Base-by-base conservation (phyloP, 2,329 filamentous ascomycete genomes). In the Aspergillus costaricaensis region DNA sequence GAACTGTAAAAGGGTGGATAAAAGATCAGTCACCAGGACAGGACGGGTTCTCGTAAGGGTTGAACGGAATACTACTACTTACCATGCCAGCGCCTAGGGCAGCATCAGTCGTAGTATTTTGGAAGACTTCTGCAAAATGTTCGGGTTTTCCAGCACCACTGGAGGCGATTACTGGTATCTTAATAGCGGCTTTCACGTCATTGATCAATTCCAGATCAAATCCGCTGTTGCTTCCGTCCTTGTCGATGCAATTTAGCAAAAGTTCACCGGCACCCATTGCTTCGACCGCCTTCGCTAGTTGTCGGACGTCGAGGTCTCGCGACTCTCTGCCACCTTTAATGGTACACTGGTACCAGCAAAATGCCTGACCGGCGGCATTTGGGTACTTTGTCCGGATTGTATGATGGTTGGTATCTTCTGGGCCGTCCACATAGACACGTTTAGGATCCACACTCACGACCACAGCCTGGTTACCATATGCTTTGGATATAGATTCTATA, bases 311-410 rank as follows among this genome's bases (percentile, higher is more conserved):
- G 67, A 98, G 83, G 75, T 98, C 92, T 62, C 93, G 86, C n/a
- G 90, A 93, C 80, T 98, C 94, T 62, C 95, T 88, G 6, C 95
- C 95, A 50, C 95, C 95, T 80, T 94, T 96, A 80, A 96, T 92
- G 6, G 95, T 99, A 80, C 95, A 98, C 60, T 95, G 93, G 76
- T 97, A 99, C 94, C 94, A 99, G 81, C 92, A 96, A 77, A 87
- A 90, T 55, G 82, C 80, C 76, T 97, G 91, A 27, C 92, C 92
- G 47, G 85, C 83, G 21, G 91, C 88, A 8, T 93, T 92, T 0
- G 86, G 87, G 62, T 81, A 85, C 0, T 78, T 74, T 0, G 94
- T 96, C 71, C 83, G 80, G 71, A 97, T 80, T 14, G 89, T 91
- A 76, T 95, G 90, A 70, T 91, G 88, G 1, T 85, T 83, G 57